These are phyloP conservation scores for Phragmites australis DNA, from an alignment of 176 grass and related monocot species.

Conservation along the genomic window DNA sequence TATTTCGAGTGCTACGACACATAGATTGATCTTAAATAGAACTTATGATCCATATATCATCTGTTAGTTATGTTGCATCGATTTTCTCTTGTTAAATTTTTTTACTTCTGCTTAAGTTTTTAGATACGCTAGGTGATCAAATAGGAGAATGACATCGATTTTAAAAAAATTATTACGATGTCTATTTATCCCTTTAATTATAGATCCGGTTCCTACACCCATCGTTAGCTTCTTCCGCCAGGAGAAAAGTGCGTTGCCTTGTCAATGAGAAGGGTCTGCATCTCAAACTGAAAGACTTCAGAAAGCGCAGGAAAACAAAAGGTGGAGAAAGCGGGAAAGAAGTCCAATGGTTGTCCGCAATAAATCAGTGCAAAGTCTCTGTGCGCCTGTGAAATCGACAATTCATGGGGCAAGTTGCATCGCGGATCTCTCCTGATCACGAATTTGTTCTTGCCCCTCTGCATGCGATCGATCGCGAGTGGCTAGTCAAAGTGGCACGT, in stretches of 20 bases:
- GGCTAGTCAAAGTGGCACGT: slow-evolving; percentile 49
- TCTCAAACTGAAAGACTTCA: slow-evolving; percentile 31
- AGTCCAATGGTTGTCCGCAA: slow-evolving; percentile 47
- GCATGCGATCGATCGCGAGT: neutral
- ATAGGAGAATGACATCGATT: too few relatives aligned
- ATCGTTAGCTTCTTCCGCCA: slow-evolving; percentile 24
- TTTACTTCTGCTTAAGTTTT: too few relatives aligned
- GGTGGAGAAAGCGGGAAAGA: slow-evolving; percentile 12
- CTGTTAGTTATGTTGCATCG: too few relatives aligned
- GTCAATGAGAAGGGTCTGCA: slow-evolving; percentile 40
- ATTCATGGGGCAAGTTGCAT: slow-evolving; percentile 50
- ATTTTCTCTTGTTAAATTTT: too few relatives aligned
- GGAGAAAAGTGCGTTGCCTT: slow-evolving; percentile 32
- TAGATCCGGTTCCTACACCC: too few relatives aligned
- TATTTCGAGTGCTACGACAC: too few relatives aligned
- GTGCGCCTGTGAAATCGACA: slow-evolving; percentile 49
- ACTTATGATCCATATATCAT: too few relatives aligned
- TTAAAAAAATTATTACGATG: too few relatives aligned
- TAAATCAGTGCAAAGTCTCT: slow-evolving; percentile 40
- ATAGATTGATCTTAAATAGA: too few relatives aligned
- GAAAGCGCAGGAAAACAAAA: slow-evolving; percentile 9
- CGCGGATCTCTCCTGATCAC: slow-evolving; percentile 53
- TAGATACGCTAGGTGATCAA: too few relatives aligned
- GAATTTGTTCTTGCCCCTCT: neutral
- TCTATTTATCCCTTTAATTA: too few relatives aligned